Evolutionary conservation across 1,284 basidiomycete species (phyloP).

Genomic region (Macrocystidia cucumis): DNA sequence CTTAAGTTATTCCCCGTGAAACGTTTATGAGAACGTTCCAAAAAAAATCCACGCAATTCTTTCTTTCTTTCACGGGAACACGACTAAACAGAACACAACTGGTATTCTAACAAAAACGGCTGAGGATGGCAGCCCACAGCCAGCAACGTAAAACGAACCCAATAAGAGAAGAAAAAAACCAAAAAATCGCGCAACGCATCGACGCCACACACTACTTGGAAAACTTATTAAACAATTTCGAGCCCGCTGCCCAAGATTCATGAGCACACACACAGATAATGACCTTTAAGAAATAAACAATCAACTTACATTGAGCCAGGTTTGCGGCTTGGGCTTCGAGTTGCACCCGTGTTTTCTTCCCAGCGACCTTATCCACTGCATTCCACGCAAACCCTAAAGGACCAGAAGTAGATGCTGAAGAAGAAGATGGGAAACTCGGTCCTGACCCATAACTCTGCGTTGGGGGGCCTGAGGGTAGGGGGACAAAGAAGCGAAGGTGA

Average conservation of each 20-base stretch:
- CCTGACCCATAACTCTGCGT: constrained; percentile 15
- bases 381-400: constrained; percentile 26
- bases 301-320: constrained; percentile 31
- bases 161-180: too few species aligned
- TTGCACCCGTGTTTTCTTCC: constrained; percentile 32
- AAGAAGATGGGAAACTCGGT: constrained; percentile 16
- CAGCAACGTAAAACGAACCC: too few species aligned
- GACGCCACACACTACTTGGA: constrained; percentile 18
- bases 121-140: too few species aligned
- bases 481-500: constrained; percentile 6
- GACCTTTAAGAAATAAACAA: constrained; percentile 5
- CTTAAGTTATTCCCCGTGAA: too few species aligned
- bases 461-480: constrained; percentile 11
- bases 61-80: too few species aligned
- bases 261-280: too few species aligned
- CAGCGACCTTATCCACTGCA: constrained; percentile 36
- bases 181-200: too few species aligned
- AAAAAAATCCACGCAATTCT: too few species aligned
- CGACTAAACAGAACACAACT: too few species aligned
- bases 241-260: constrained; percentile 23
- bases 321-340: constrained; percentile 27
- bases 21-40: too few species aligned
- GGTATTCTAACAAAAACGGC: too few species aligned
- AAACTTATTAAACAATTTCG: constrained; percentile 34
- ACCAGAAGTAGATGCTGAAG: constrained; percentile 14